A percentile compares a stretch with the other conserved stretches of the same genome.
phyloP scores from a whole-genome alignment of 768 basidiomycete species.

The Naematelia encephala region DNA sequence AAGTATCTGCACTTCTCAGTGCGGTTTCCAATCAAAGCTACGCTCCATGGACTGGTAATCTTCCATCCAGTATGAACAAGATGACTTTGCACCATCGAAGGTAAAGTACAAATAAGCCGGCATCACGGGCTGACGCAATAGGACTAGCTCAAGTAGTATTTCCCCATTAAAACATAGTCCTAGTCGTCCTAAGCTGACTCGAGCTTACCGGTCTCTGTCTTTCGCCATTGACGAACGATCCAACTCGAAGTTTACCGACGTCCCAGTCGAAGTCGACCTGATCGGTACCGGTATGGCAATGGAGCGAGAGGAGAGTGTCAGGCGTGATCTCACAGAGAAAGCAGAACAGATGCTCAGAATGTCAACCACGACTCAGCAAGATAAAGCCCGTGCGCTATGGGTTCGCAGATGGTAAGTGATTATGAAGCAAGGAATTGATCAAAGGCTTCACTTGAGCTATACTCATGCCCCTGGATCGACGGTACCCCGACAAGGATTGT shows the following conservation, averaged over 20 bases:
- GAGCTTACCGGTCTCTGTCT: conserved; percentile 16
- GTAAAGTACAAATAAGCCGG: too few species aligned
- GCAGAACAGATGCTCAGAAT: conserved; percentile 11
- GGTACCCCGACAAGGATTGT: conserved; percentile 88
- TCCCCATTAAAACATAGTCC: not conserved
- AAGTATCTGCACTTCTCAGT: not conserved
- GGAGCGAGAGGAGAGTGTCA: conserved; percentile 19
- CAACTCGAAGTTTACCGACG: not conserved
- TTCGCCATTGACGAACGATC: conserved; percentile 10
- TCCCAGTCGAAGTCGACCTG: conserved; percentile 8
- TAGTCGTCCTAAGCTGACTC: conserved; percentile 21
- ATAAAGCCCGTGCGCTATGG: conserved; percentile 32
- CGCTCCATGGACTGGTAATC: not conserved
- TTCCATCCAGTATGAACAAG: conserved; percentile 5
- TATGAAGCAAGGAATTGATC: too few species aligned
- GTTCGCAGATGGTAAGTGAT: conserved; percentile 30
- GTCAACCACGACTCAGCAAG: conserved; percentile 18
- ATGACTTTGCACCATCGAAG: conserved; percentile 29
- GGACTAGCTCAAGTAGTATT: not conserved
- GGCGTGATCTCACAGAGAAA: conserved; percentile 7
- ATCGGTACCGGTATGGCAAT: conserved; percentile 13
- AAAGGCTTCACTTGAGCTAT: conserved; percentile 35
- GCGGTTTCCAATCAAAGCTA: not conserved
- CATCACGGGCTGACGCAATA: not conserved
- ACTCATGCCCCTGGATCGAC: conserved; percentile 52